phyloP scores from a whole-genome alignment of 1,139 yeast species.

The Scheffersomyces titani region DNA sequence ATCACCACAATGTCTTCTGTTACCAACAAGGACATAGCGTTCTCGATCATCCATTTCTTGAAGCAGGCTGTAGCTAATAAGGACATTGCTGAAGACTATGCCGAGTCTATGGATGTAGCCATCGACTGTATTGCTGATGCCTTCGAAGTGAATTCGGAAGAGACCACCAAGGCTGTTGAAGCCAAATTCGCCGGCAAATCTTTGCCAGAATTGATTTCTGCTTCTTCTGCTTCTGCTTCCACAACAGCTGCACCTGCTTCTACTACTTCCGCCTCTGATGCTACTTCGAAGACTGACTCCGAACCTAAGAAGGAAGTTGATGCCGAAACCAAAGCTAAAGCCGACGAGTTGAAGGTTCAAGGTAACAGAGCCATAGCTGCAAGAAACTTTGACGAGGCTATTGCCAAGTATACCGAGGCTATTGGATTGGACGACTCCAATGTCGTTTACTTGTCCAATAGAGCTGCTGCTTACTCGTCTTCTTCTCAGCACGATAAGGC shows the following conservation, averaged over 20 bases:
- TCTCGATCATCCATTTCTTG: constrained; percentile 74
- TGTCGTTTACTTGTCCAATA: constrained; percentile 81
- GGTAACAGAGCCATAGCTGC: constrained; percentile 94
- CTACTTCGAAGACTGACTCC: constrained; percentile 2
- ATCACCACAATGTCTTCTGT: constrained; percentile 23
- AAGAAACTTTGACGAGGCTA: constrained; percentile 68
- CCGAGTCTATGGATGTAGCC: constrained; percentile 94
- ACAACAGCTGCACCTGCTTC: constrained; percentile 25
- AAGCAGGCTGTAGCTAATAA: constrained; percentile 61
- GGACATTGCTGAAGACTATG: constrained; percentile 72
- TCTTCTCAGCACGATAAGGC: constrained; percentile 74
- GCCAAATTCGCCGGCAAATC: constrained; percentile 50
- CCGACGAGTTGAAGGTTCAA: constrained; percentile 80
- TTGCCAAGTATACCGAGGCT: constrained; percentile 81
- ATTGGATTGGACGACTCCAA: constrained; percentile 65
- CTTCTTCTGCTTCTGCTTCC: constrained; percentile 17
- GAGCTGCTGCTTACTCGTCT: constrained; percentile 97
- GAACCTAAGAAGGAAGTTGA: constrained; percentile 39
- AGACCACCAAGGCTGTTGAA: constrained; percentile 33
- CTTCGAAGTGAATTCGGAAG: constrained; percentile 63
- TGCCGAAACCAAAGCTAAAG: constrained; percentile 62
- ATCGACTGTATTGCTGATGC: constrained; percentile 91
- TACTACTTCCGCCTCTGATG: constrained; percentile 36
- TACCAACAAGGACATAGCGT: constrained; percentile 67
- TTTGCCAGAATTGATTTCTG: constrained; percentile 47